phyloP scores from a whole-genome alignment of 192 early-diverging fungal genomes.

The Coemansia pectinata region DNA sequence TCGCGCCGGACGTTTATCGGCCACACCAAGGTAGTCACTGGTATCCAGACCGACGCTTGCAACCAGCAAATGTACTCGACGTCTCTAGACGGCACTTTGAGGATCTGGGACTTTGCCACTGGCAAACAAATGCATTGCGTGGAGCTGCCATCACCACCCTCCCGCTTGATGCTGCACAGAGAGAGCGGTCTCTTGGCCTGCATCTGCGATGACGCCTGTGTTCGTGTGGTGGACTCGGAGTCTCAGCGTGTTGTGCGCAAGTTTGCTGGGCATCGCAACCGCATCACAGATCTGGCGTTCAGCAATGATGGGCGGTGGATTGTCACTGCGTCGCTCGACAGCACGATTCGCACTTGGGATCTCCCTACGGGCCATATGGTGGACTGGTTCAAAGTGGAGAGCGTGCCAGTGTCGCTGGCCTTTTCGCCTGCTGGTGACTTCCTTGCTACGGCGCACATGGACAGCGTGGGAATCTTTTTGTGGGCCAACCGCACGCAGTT shows the following conservation, averaged over 20 bases:
- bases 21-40: slow-evolving; percentile 81
- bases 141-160: slow-evolving; percentile 65
- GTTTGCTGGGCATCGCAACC: slow-evolving; percentile 83
- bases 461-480: slow-evolving; percentile 87
- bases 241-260: slow-evolving; percentile 80
- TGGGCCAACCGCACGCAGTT: slow-evolving; percentile 92
- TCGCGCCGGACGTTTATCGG: slow-evolving; percentile 69
- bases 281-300: slow-evolving; percentile 89
- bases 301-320: slow-evolving; percentile 93
- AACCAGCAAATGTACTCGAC: slow-evolving; percentile 73
- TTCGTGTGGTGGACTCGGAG: slow-evolving; percentile 88
- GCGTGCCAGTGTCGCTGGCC: slow-evolving; percentile 78
- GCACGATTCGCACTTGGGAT: slow-evolving; percentile 94
- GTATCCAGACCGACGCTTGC: slow-evolving; percentile 71
- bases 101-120: slow-evolving; percentile 84
- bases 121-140: slow-evolving; percentile 65
- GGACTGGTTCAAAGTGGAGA: slow-evolving; percentile 76
- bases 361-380: slow-evolving; percentile 88
- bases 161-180: slow-evolving; percentile 61
- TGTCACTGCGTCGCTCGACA: slow-evolving; percentile 78
- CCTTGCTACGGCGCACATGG: slow-evolving; percentile 89
- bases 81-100: slow-evolving; percentile 74
- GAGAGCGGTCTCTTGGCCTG: slow-evolving; percentile 82
- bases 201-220: slow-evolving; percentile 81
- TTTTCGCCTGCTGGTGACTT: slow-evolving; percentile 93